Evolutionary conservation across 257 asterid genomes (phyloP).

Genomic region (Fraxinus pennsylvanica): DNA sequence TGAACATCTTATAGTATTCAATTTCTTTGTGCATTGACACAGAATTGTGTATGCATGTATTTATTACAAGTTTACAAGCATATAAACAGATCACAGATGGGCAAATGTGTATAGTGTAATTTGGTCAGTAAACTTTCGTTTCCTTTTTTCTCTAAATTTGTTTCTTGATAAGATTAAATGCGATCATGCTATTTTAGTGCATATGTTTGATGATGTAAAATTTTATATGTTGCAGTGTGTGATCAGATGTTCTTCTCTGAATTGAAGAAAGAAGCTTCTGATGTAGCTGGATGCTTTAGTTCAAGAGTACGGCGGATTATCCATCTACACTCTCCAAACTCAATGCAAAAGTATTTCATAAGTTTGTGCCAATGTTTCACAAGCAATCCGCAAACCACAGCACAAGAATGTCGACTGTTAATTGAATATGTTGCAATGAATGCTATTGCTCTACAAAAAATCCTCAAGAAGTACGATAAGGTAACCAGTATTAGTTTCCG

Average conservation of each 20-base stretch:
- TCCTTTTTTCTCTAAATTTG: background rate
- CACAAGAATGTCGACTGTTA: constrained; percentile 61
- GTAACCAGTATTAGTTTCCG: constrained; percentile 33
- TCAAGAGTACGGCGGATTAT: constrained; percentile 76
- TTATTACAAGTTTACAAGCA: background rate
- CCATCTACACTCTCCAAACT: constrained; percentile 58
- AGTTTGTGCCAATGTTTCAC: constrained; percentile 55
- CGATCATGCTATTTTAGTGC: background rate
- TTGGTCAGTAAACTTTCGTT: background rate
- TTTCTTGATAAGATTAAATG: background rate
- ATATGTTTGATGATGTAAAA: background rate
- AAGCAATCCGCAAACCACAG: constrained; percentile 54
- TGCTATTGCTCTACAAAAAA: constrained; percentile 82
- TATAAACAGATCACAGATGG: no score
- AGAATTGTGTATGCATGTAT: background rate
- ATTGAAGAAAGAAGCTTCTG: constrained; percentile 80
- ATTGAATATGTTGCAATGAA: constrained; percentile 75
- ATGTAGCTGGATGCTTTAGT: constrained; percentile 73
- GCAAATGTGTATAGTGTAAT: background rate
- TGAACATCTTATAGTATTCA: background rate
- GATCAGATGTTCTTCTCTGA: constrained; percentile 79
- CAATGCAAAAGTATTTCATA: constrained; percentile 51
- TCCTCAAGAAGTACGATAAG: constrained; percentile 89
- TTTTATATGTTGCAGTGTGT: constrained; percentile 52
- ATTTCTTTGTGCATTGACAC: background rate